These are phyloP conservation scores for Begonia loranthoides DNA, from an alignment of 306 rosid species.

Conservation along the genomic window DNA sequence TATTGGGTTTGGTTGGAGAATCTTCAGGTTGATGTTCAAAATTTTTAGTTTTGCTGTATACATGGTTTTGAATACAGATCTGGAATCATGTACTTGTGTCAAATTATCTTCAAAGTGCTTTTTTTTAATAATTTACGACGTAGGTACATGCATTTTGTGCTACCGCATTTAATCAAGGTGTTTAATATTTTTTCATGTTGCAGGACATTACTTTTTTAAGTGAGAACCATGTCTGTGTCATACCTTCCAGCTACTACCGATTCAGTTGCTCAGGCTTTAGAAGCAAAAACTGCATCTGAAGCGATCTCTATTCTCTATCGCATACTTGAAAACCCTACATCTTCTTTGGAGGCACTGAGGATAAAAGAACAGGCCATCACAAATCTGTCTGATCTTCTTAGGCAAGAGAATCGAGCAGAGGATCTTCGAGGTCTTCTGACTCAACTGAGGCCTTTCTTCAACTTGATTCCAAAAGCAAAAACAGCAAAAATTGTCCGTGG, in stretches of 20 bases:
- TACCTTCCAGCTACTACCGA: constrained; percentile 73
- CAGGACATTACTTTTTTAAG: too few relatives aligned
- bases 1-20: too few relatives aligned
- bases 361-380: constrained; percentile 80
- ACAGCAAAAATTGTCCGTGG: constrained; percentile 91
- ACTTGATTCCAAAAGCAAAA: constrained; percentile 83
- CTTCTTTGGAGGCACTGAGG: constrained; percentile 74
- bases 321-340: constrained; percentile 64
- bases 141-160: too few relatives aligned
- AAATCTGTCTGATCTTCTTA: constrained; percentile 62
- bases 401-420: constrained; percentile 76
- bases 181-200: too few relatives aligned
- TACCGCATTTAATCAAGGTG: too few relatives aligned
- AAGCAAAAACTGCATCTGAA: constrained; percentile 54
- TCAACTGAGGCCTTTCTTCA: constrained; percentile 84
- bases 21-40: too few relatives aligned
- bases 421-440: constrained; percentile 87
- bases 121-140: too few relatives aligned
- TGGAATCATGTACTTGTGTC: too few relatives aligned
- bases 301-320: constrained; percentile 65
- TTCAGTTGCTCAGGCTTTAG: constrained; percentile 52
- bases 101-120: too few relatives aligned
- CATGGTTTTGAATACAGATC: too few relatives aligned
- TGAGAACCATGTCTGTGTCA: constrained; percentile 46
- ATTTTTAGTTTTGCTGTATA: too few relatives aligned